A percentile compares a stretch with the other conserved stretches of the same genome.
Conservation (phyloP, 495 filamentous ascomycete species). For the Friedmanniomyces simplex region DNA sequence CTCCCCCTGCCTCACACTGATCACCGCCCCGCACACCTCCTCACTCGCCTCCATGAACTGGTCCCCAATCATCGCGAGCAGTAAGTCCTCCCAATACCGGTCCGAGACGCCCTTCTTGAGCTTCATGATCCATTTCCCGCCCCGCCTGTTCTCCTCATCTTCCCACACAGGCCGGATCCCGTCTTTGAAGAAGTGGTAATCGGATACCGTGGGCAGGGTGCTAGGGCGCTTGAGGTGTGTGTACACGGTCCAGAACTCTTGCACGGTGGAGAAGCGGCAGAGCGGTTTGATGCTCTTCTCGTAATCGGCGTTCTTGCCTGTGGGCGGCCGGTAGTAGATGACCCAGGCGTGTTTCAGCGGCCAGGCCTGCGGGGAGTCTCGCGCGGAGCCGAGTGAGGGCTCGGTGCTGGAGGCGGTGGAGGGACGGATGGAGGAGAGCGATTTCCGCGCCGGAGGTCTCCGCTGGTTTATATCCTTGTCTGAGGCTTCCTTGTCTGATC, state of each 20-base stretch:
- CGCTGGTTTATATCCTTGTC: conserved; percentile 12
- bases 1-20: conserved; percentile 90
- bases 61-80: conserved; percentile 84
- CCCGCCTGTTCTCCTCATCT: conserved; percentile 89
- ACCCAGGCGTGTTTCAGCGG: conserved; percentile 80
- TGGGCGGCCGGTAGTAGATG: conserved; percentile 92
- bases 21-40: conserved; percentile 86
- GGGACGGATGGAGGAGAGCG: conserved; percentile 2
- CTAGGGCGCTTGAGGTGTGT: conserved; percentile 84
- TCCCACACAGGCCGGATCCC: conserved; percentile 97
- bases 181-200: conserved; percentile 97
- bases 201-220: conserved; percentile 77
- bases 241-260: conserved; percentile 92
- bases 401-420: conserved; percentile 13
- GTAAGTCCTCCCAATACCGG: conserved; percentile 94
- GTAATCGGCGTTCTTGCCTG: conserved; percentile 94
- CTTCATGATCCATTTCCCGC: conserved; percentile 93
- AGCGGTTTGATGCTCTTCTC: conserved; percentile 90
- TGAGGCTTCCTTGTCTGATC: conserved; percentile 6
- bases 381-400: background rate
- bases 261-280: conserved; percentile 67
- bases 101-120: conserved; percentile 94
- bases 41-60: conserved; percentile 91
- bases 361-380: conserved; percentile 11
- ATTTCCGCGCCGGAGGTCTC: conserved; percentile 11